A percentile compares a stretch with the other conserved stretches of the same genome.
phyloP scores from a whole-genome alignment of 202 grass and related monocot species.

The Saccharum hybrid region DNA sequence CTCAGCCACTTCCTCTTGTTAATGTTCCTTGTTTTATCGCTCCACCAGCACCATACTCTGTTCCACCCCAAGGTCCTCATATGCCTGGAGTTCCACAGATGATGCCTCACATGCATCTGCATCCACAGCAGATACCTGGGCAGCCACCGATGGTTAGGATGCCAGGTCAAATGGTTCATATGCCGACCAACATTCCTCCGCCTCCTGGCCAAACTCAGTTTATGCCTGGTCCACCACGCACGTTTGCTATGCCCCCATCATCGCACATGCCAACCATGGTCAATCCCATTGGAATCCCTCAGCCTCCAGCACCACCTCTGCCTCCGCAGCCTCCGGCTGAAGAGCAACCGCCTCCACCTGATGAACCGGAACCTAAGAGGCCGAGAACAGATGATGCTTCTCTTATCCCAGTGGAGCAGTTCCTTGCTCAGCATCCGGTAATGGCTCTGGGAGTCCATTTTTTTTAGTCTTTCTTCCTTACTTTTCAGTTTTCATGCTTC shows the following conservation, averaged over 20 bases:
- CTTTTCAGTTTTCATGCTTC: conserved; percentile 4
- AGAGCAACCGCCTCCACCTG: conserved; percentile 83
- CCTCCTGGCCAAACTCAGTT: conserved; percentile 80
- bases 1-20: conserved; percentile 69
- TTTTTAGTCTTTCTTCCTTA: conserved; percentile 23
- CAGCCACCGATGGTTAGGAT: conserved; percentile 65
- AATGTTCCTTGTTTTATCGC: conserved; percentile 75
- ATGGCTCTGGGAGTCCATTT: conserved; percentile 29
- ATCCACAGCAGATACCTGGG: conserved; percentile 56
- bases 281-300: conserved; percentile 58
- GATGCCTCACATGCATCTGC: conserved; percentile 63
- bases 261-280: conserved; percentile 51
- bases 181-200: conserved; percentile 59
- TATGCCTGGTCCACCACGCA: conserved; percentile 58
- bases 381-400: conserved; percentile 77
- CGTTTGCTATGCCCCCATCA: conserved; percentile 58
- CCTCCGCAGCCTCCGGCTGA: conserved; percentile 82
- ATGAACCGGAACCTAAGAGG: conserved; percentile 97
- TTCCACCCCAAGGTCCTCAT: conserved; percentile 29
- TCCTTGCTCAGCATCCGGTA: conserved; percentile 86
- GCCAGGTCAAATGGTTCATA: conserved; percentile 44
- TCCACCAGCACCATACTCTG: background rate
- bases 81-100: conserved; percentile 63
- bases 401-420: conserved; percentile 85
- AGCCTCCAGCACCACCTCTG: conserved; percentile 62